A percentile compares a stretch with the other conserved stretches of the same genome.
Conservation (phyloP, 2,329 filamentous ascomycete genomes). For the Trichoderma harzianum region DNA sequence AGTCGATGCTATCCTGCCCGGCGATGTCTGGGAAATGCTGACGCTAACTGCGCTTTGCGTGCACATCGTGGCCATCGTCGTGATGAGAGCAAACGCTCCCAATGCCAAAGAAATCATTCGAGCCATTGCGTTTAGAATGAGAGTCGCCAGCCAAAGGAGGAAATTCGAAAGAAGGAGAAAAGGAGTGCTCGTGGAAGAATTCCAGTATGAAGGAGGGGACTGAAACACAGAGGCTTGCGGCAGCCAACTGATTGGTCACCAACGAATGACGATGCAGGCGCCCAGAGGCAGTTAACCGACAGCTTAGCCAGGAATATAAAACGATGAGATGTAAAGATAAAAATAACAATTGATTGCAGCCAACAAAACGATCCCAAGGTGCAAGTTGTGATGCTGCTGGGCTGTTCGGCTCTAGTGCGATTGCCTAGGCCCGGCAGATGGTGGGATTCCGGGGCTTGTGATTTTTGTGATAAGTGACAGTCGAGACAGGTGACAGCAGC, state of each 20-base stretch:
- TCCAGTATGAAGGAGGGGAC: constrained; percentile 4
- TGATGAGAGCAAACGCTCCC: constrained; percentile 22
- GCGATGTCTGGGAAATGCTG: constrained; percentile 6
- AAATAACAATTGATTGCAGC: not conserved
- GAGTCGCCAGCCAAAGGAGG: not conserved
- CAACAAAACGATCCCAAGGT: not conserved
- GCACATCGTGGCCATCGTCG: constrained; percentile 21
- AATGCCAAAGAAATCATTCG: not conserved
- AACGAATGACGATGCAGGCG: not conserved
- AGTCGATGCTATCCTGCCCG: constrained; percentile 23
- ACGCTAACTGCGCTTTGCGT: constrained; percentile 22
- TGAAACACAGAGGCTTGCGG: not conserved
- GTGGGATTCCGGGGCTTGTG: constrained; percentile 11
- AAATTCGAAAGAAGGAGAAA: not conserved
- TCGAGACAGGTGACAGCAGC: not conserved
- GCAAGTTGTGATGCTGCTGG: not conserved
- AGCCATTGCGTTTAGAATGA: constrained; percentile 6
- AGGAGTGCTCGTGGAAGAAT: not conserved
- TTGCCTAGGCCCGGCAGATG: constrained; percentile 11
- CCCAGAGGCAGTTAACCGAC: not conserved
- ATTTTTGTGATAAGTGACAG: constrained; percentile 17
- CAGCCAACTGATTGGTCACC: not conserved
- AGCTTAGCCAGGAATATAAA: not conserved
- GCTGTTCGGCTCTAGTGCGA: not conserved
- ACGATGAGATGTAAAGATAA: not conserved